phyloP scores from a whole-genome alignment of 2,329 filamentous ascomycete species.

The Pseudocercospora musae region DNA sequence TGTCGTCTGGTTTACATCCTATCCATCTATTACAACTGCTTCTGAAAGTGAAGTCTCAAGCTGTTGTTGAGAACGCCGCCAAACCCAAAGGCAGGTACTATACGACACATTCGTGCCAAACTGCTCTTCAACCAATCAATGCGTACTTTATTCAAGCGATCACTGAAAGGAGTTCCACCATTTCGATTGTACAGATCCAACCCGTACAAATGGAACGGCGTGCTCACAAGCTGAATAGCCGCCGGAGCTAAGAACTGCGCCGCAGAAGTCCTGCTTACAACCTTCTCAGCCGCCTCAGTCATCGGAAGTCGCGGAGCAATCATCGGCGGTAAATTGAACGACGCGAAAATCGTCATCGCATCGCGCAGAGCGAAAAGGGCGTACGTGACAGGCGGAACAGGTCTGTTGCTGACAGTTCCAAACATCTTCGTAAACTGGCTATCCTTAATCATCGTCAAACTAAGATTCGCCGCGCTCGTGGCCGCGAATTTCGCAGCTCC shows the following conservation, averaged over 20 bases:
- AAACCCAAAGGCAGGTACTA: slow-evolving; percentile 83
- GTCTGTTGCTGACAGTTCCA: slow-evolving; percentile 54
- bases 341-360: slow-evolving; percentile 84
- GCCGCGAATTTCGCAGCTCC: slow-evolving; percentile 78
- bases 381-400: slow-evolving; percentile 69
- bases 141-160: slow-evolving; percentile 66
- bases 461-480: slow-evolving; percentile 78
- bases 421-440: slow-evolving; percentile 80
- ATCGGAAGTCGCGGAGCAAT: slow-evolving; percentile 65
- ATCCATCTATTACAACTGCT: slow-evolving; percentile 46
- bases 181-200: slow-evolving; percentile 80
- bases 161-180: slow-evolving; percentile 47
- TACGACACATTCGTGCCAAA: slow-evolving; percentile 73
- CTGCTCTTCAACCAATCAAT: slow-evolving; percentile 74
- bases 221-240: slow-evolving; percentile 72
- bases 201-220: slow-evolving; percentile 79
- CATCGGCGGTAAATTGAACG: slow-evolving; percentile 81
- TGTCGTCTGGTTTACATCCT: not conserved
- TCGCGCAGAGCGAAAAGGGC: slow-evolving; percentile 77
- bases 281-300: slow-evolving; percentile 47
- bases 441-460: slow-evolving; percentile 86
- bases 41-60: slow-evolving; percentile 66
- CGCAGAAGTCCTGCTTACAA: slow-evolving; percentile 48
- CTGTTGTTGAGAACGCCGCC: slow-evolving; percentile 82
- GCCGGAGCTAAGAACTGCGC: slow-evolving; percentile 82